Evolutionary conservation across 1,139 yeast species (phyloP), one percentile per base, ranked within the genome.

Genomic region (Kodamaea derodonti): DNA sequence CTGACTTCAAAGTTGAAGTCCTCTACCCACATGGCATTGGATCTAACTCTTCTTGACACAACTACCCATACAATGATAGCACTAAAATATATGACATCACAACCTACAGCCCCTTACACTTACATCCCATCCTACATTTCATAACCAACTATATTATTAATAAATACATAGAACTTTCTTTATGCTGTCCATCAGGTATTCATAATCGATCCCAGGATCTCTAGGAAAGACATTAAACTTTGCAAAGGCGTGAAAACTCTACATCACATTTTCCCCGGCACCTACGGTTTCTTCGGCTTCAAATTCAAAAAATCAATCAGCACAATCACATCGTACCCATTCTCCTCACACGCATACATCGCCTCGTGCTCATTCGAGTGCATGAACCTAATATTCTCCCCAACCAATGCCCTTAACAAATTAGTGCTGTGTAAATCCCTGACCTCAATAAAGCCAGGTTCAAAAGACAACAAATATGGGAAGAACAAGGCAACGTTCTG

Each of bases 351-450:
- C 1, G 88, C 97, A 58, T 88, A 92, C 60, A 92, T 65, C 23
- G 95, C 94, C 61, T 92, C 97, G 54, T 92, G 95, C 33, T 95
- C 92, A 40, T 86, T 85, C 36, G 88, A 83, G 54, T 88, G 95
- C 52, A 90, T 66, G 52, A 87, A 79, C 40, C 97, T 67, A 40
- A 92, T 90, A 56, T 88, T 90, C 44, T 88, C 97, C 3, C 97
- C 97, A n/a, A 85, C 77, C 40, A 92, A 81, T n/a, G 94, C 90
- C 40, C 96, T 71, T 27, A 88, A 75, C 40, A 92, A 65, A 46
- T 81, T 94, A 4, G 94, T 88, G 13, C 87, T 78, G 49, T 90
- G 95, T 51, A 90, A 86, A 51, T 88, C 92, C 43, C 98, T 73
- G 37, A 92, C 84, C 63, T 92, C 98, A 55, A 92, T 86, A 52